Percentiles rank a stretch among this genome's conserved stretches.
These are phyloP conservation scores for Boehmeria nivea DNA, from an alignment of 306 rosid species.

Conservation along the genomic window DNA sequence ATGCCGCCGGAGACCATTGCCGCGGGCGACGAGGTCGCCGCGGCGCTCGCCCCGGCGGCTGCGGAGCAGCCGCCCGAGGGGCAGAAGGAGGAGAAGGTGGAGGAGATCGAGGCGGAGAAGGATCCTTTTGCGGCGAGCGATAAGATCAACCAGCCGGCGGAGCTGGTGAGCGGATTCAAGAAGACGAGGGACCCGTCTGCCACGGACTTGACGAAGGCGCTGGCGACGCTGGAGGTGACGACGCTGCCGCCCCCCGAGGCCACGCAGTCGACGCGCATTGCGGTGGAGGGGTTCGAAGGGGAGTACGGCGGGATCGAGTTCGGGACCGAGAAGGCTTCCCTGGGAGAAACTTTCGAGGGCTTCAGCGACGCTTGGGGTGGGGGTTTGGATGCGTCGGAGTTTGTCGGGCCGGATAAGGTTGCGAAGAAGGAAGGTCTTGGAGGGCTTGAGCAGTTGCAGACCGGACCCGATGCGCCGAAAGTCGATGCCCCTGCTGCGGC, in stretches of 20 bases:
- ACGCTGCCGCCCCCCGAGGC: constrained; percentile 89
- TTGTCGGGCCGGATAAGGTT: constrained; percentile 59
- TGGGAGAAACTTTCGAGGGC: constrained; percentile 84
- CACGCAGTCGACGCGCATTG: constrained; percentile 79
- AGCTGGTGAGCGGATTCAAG: constrained; percentile 76
- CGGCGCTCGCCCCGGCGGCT: constrained; percentile 51
- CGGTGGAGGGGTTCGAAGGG: constrained; percentile 96
- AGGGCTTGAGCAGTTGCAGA: constrained; percentile 87
- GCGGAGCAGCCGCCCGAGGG: constrained; percentile 48
- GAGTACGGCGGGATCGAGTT: constrained; percentile 93
- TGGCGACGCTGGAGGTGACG: constrained; percentile 84
- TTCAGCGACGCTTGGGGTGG: constrained; percentile 96
- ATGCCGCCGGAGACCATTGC: constrained; percentile 73
- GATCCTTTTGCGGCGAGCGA: constrained; percentile 96
- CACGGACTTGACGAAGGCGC: constrained; percentile 63
- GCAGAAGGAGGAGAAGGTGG: constrained; percentile 41
- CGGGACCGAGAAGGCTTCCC: constrained; percentile 61
- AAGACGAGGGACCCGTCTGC: constrained; percentile 73
- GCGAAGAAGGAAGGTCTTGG: constrained; percentile 72
- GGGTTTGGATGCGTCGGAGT: constrained; percentile 88
- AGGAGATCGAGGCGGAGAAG: constrained; percentile 49
- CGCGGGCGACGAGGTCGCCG: constrained; percentile 70
- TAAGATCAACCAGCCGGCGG: constrained; percentile 68
- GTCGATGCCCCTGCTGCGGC: constrained; percentile 28
- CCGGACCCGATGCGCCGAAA: constrained; percentile 52